Base-by-base conservation (phyloP, 1,139 yeast species). In the Eremothecium cymbalariae region DNA sequence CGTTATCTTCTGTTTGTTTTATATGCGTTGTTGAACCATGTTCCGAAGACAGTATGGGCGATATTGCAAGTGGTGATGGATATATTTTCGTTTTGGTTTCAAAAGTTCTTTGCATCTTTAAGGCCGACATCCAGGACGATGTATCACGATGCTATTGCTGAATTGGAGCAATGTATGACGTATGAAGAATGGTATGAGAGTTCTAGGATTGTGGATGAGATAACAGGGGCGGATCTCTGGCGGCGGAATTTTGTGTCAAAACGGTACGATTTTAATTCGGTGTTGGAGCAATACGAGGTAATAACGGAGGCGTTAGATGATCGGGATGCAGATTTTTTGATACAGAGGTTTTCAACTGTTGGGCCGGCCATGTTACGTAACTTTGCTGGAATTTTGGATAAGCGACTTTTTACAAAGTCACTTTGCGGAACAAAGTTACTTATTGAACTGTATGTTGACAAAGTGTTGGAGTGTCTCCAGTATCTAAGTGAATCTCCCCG, bases 321-420 rank as follows among this genome's bases (percentile, higher is more conserved):
- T 7, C 72, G 69, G n/a, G 79, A 84, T 50, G 61, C 74, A 2
- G 69, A 67, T 17, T 59, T 65, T 26, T 65, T 90, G 18, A 70
- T 82, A 63, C 78, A 84, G 17, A 64, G 82, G 28, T 68, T 90
- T 31, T 64, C 95, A 29, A 81, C 95, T 0, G 95, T 95, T 0
- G 67, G 67, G 2, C 70, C 62, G 1, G 50, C 56, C 16, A 57
- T 85, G 49, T 62, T 90, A 31, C 64, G 98, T 20, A 90, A 90
- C 53, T 81, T 90, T 60, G 98, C 95, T 6, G 94, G 95, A 1
- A 83, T 90, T 4, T 74, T 94, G 2, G 85, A 81, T 47, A 78
- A 79, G 47, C 70, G 79, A 36, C 63, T 90, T 27, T 90, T 82
- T 60, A 79, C 81, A 38, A 75, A 86, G 44, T 77, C 95, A 0